These are phyloP conservation scores for Zasmidium cellare DNA, from an alignment of 2,329 filamentous ascomycete species.

Conservation along the genomic window DNA sequence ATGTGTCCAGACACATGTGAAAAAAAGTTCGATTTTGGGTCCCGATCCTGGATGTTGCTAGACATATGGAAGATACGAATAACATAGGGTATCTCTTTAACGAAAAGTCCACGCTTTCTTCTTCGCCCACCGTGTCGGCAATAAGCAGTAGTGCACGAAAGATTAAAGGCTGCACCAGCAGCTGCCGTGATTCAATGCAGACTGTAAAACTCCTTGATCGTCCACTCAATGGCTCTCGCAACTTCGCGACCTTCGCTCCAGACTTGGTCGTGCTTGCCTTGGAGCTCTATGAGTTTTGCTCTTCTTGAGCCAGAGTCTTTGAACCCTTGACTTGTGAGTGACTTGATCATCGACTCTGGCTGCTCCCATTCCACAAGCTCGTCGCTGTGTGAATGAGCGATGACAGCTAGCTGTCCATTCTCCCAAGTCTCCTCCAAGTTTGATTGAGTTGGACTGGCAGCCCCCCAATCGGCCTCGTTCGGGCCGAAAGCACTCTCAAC, in stretches of 20 bases:
- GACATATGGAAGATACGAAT: not conserved
- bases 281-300: constrained; percentile 48
- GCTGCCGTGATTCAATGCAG: constrained; percentile 2
- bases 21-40: too few relatives aligned
- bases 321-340: constrained; percentile 48
- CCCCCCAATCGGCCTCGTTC: constrained; percentile 52
- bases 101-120: not conserved
- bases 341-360: constrained; percentile 56
- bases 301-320: constrained; percentile 29
- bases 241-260: constrained; percentile 63
- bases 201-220: constrained; percentile 23
- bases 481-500: constrained; percentile 62
- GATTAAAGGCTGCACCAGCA: not conserved
- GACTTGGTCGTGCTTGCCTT: constrained; percentile 63
- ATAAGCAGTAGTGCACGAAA: not conserved
- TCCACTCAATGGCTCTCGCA: constrained; percentile 41
- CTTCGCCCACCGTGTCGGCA: not conserved
- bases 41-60: too few relatives aligned
- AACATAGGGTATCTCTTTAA: constrained; percentile 5
- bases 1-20: too few relatives aligned
- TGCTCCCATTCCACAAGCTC: constrained; percentile 57
- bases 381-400: constrained; percentile 50
- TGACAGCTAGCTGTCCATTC: constrained; percentile 40
- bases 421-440: constrained; percentile 47
- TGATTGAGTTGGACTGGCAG: constrained; percentile 54